Base-by-base conservation (phyloP, 2,329 filamentous ascomycete species). In the Microdochium bolleyi region DNA sequence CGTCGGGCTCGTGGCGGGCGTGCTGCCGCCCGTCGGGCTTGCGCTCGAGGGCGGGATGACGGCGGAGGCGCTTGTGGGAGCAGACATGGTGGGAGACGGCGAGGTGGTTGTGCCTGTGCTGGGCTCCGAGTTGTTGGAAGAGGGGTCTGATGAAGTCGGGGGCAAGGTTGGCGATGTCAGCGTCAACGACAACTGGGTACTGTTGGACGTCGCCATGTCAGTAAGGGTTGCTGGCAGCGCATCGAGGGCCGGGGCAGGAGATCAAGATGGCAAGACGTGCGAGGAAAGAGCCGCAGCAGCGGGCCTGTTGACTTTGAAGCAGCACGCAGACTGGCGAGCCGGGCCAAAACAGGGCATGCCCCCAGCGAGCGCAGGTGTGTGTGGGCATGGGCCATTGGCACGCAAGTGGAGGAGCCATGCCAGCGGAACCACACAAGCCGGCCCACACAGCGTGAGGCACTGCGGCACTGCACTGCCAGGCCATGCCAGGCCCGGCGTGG, bases 51-150 rank as follows among this genome's bases (percentile, higher is more conserved):
- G 41, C 41, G 41, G n/a, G 10, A 24, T 46, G 14, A 46, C 41
- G 7, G 41, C 51, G 41, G 51, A 62, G 30, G 46, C 13, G 37
- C 34, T 32, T 60, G 55, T 53, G 55, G 55, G 22, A 57, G 27
- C 41, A 52, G 65, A 67, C 70, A 72, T 72, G 60, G 57, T 64
- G 56, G 63, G 55, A 46, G 59, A 59, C 54, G 53, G 55, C 3
- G 52, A 54, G 41, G 41, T 51, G 56, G 54, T 19, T 64, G 66
- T 41, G 37, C 7, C 14, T 41, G 41, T 46, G 41, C 16, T 19
- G 9, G 41, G 16, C 14, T 46, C 41, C 41, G 41, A 8, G 7
- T 21, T 52, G 53, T 52, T 58, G 49, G 55, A 64, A 59, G 50
- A 19, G 5, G 41, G 19, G 41, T 10, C 9, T 46, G 41, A 46